Evolutionary conservation across 2,329 filamentous ascomycete species (phyloP).

Genomic region (Xylaria digitata): DNA sequence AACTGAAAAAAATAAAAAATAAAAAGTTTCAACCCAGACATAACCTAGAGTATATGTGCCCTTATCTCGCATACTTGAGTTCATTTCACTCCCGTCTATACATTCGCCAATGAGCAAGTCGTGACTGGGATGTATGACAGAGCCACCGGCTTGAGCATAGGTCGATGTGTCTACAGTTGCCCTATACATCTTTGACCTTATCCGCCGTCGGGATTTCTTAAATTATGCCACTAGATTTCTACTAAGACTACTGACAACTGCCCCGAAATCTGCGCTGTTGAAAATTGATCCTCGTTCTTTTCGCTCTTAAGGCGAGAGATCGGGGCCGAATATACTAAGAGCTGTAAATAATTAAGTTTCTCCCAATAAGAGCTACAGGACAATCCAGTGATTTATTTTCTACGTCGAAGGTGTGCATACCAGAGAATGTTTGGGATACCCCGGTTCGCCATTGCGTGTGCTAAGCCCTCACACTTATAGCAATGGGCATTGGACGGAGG

Average conservation of each 20-base stretch:
- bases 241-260: neutral
- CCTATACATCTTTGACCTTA: too few relatives aligned
- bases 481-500: conserved; percentile 18
- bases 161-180: too few relatives aligned
- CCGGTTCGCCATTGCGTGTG: neutral
- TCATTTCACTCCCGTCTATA: too few relatives aligned
- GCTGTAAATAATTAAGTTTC: conserved; percentile 14
- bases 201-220: neutral
- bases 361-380: conserved; percentile 1
- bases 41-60: too few relatives aligned
- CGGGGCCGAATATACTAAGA: conserved; percentile 13
- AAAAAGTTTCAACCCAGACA: too few relatives aligned
- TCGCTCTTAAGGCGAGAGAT: neutral
- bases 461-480: neutral
- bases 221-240: neutral
- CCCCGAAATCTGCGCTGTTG: neutral
- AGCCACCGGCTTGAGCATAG: too few relatives aligned
- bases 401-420: conserved; percentile 15
- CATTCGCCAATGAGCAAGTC: too few relatives aligned
- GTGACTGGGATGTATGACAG: too few relatives aligned
- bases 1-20: too few relatives aligned
- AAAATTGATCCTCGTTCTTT: neutral
- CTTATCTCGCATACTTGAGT: too few relatives aligned
- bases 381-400: conserved; percentile 1
- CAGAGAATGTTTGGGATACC: conserved; percentile 13